Conservation (phyloP, 2,329 filamentous ascomycete species). For the Trichoderma lentiforme region DNA sequence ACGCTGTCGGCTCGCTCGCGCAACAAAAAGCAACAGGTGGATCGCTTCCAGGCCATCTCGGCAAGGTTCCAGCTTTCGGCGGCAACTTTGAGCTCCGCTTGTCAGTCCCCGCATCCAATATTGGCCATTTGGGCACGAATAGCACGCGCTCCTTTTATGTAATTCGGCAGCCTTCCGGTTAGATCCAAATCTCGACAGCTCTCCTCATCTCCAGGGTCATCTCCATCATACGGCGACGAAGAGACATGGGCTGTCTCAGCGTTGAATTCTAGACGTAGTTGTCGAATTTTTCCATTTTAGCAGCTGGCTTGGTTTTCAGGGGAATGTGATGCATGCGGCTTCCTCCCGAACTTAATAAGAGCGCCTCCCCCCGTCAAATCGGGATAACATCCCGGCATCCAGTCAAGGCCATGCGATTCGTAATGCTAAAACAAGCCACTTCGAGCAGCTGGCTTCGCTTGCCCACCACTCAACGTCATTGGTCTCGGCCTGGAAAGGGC, state of each 20-base stretch:
- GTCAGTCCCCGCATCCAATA: constrained; percentile 17
- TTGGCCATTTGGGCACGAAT: constrained; percentile 7
- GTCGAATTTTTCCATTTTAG: background rate
- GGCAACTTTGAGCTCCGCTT: constrained; percentile 15
- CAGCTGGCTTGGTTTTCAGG: background rate
- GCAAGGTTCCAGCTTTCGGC: constrained; percentile 13
- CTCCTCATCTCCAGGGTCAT: background rate
- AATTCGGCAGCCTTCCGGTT: constrained; percentile 6
- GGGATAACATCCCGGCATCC: constrained; percentile 9
- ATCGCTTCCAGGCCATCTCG: constrained; percentile 1
- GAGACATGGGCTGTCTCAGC: background rate
- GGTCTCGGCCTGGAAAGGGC: constrained; percentile 12
- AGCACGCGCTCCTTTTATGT: background rate
- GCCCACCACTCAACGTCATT: constrained; percentile 9
- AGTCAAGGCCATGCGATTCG: constrained; percentile 13
- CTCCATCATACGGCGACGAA: background rate
- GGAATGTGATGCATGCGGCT: constrained; percentile 9
- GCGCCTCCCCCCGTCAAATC: background rate
- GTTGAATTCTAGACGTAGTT: background rate
- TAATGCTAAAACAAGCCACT: constrained; percentile 13
- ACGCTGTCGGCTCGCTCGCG: background rate
- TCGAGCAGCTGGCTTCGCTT: background rate
- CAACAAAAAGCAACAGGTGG: background rate
- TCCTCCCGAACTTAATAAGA: constrained; percentile 16
- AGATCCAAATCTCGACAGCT: background rate